These are phyloP conservation scores for Poa annua DNA, from an alignment of 176 grass and related monocot species.

Conservation along the genomic window DNA sequence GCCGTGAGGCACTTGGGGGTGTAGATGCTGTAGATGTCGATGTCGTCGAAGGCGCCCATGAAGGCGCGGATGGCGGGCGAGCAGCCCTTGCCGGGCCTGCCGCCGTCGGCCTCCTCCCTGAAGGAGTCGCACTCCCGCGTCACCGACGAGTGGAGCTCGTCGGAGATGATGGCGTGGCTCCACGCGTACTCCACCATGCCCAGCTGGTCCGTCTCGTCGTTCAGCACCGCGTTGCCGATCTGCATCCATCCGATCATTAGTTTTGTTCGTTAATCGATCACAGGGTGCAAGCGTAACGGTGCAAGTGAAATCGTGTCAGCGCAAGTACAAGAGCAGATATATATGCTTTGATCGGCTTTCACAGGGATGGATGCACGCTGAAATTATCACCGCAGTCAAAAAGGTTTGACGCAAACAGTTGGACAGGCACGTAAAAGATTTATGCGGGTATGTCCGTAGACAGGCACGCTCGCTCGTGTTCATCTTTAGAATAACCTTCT, in stretches of 20 bases:
- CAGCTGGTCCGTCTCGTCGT: conserved; percentile 88
- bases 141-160: conserved; percentile 79
- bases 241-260: background rate
- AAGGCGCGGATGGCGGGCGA: conserved; percentile 78
- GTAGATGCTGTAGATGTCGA: conserved; percentile 99
- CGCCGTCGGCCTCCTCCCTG: conserved; percentile 75
- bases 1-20: conserved; percentile 65
- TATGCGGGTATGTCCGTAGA: conserved; percentile 17
- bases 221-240: conserved; percentile 95
- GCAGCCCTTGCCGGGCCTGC: conserved; percentile 64
- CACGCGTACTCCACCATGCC: conserved; percentile 99
- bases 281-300: background rate
- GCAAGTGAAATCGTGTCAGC: background rate
- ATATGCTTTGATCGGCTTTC: background rate
- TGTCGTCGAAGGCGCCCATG: conserved; percentile 75
- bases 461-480: conserved; percentile 21
- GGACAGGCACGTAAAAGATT: conserved; percentile 16
- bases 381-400: conserved; percentile 31
- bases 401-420: background rate
- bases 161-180: conserved; percentile 98
- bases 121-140: conserved; percentile 88
- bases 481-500: conserved; percentile 44
- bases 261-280: no score
- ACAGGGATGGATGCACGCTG: background rate
- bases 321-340: background rate